Evolutionary conservation across 139 green algal species (phyloP).

Genomic region (Auxenochlorella protothecoides): DNA sequence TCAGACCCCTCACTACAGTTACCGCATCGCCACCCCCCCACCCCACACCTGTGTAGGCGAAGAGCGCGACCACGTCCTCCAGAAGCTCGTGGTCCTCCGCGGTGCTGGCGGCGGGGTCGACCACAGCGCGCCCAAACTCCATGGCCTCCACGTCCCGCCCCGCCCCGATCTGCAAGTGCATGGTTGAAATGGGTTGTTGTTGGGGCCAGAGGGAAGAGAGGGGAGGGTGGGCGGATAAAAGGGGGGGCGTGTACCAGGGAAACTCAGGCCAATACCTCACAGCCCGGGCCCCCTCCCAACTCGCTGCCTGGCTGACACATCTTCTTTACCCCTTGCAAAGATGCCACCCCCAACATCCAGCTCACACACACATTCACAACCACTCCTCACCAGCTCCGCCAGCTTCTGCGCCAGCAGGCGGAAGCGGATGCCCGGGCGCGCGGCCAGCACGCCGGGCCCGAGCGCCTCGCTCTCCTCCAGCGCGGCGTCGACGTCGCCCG

Average conservation of each 20-base stretch:
- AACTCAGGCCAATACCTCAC: background rate
- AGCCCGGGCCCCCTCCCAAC: background rate
- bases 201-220: too few relatives aligned
- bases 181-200: too few relatives aligned
- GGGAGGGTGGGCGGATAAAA: too few relatives aligned
- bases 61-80: conserved; percentile 47
- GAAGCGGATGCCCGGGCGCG: conserved; percentile 38
- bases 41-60: conserved; percentile 46
- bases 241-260: background rate
- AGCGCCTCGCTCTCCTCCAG: conserved; percentile 18
- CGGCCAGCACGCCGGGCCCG: conserved; percentile 33
- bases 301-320: too few relatives aligned
- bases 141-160: conserved; percentile 39
- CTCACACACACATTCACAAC: background rate
- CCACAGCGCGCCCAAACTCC: conserved; percentile 26
- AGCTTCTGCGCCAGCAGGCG: conserved; percentile 53
- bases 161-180: conserved; percentile 17
- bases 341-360: too few relatives aligned
- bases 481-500: conserved; percentile 18
- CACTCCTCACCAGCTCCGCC: conserved; percentile 39
- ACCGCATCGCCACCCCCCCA: too few relatives aligned
- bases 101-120: conserved; percentile 9
- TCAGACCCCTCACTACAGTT: too few relatives aligned
- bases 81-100: conserved; percentile 22
- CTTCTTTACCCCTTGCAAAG: background rate